Evolutionary conservation across 169 alveolate species (phyloP).

Genomic region (Cryptosporidium sp.): DNA sequence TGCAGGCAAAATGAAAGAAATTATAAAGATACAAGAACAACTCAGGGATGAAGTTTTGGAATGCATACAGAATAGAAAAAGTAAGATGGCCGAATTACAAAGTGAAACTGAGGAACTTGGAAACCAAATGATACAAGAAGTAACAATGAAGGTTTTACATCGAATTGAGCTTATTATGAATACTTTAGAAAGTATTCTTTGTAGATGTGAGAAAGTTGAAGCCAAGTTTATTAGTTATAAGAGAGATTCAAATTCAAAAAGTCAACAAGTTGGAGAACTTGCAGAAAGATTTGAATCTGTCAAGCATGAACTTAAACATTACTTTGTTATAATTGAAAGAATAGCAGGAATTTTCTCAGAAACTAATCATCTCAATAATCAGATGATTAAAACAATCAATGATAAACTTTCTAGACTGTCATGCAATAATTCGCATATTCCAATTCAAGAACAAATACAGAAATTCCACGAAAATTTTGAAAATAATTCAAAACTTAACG

Average conservation of each 20-base stretch:
- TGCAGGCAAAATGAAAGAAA: constrained; percentile 24
- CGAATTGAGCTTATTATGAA: constrained; percentile 52
- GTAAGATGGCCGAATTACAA: constrained; percentile 34
- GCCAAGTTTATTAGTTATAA: constrained; percentile 18
- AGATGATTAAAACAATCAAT: constrained; percentile 37
- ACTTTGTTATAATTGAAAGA: constrained; percentile 24
- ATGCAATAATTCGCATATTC: constrained; percentile 11
- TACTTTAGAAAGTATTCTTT: constrained; percentile 50
- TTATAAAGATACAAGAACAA: constrained; percentile 41
- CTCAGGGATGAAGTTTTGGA: constrained; percentile 28
- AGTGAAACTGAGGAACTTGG: constrained; percentile 60
- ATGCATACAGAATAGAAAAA: constrained; percentile 9
- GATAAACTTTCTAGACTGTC: constrained; percentile 41
- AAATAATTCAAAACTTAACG: constrained; percentile 50
- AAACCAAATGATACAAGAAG: constrained; percentile 53
- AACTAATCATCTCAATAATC: constrained; percentile 27
- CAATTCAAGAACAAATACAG: constrained; percentile 27
- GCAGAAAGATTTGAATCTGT: constrained; percentile 21
- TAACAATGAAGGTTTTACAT: constrained; percentile 63
- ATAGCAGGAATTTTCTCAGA: constrained; percentile 32
- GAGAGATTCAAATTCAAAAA: constrained; percentile 1
- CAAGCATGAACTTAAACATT: constrained; percentile 16
- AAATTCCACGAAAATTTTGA: constrained; percentile 50
- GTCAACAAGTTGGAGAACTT: constrained; percentile 17
- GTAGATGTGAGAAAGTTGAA: constrained; percentile 64